A percentile compares a stretch with the other conserved stretches of the same genome.
These are phyloP conservation scores for Metschnikowia arizonensis DNA, from an alignment of 805 yeast species.

Conservation along the genomic window DNA sequence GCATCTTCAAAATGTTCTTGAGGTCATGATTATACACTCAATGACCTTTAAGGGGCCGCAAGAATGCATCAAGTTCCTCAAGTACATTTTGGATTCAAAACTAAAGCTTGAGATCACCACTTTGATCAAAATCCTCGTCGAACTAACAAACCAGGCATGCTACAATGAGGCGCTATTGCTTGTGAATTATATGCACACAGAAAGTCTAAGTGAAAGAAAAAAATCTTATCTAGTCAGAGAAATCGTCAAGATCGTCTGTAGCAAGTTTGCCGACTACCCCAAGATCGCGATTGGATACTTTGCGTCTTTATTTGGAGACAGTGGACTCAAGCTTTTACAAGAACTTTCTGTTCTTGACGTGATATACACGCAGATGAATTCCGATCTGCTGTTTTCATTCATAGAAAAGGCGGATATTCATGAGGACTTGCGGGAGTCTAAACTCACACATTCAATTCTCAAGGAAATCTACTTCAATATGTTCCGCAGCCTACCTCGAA, in stretches of 20 bases:
- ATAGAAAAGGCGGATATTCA: conserved; percentile 34
- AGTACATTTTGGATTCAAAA: conserved; percentile 28
- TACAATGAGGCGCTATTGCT: conserved; percentile 33
- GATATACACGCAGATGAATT: conserved; percentile 21
- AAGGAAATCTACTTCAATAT: conserved; percentile 24
- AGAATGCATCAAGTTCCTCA: conserved; percentile 29
- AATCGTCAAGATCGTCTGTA: conserved; percentile 28
- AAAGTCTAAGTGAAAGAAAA: conserved; percentile 17
- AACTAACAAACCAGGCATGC: conserved; percentile 26
- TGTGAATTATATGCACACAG: conserved; percentile 30
- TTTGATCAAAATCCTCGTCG: conserved; percentile 26
- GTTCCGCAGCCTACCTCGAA: conserved; percentile 17
- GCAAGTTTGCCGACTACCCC: conserved; percentile 30
- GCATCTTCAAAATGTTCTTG: conserved; percentile 24
- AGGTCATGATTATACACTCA: conserved; percentile 28
- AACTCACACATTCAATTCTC: conserved; percentile 20
- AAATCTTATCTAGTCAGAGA: conserved; percentile 25
- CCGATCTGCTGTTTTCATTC: conserved; percentile 14
- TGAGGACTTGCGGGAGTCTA: conserved; percentile 20
- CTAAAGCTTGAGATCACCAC: conserved; percentile 24
- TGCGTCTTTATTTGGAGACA: conserved; percentile 24
- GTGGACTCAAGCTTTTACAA: conserved; percentile 22
- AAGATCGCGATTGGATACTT: conserved; percentile 36
- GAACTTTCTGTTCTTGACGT: conserved; percentile 26
- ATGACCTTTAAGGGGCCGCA: conserved; percentile 38